A percentile compares a stretch with the other conserved stretches of the same genome.
phyloP scores from a whole-genome alignment of 495 filamentous ascomycete species.

The Xylaria curta region DNA sequence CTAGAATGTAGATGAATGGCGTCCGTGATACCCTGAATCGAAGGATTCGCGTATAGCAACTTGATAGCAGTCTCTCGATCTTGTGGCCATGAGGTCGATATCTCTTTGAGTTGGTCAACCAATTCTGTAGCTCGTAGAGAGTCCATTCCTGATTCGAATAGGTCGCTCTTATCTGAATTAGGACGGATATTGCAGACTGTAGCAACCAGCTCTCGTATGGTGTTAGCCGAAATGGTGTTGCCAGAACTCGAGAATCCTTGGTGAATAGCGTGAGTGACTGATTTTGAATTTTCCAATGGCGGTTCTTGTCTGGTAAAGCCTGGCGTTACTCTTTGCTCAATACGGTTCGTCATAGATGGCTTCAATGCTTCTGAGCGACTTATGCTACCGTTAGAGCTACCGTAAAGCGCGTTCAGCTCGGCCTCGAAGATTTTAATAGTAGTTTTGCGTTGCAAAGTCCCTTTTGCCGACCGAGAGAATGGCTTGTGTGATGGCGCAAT shows the following conservation, averaged over 20 bases:
- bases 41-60: slow-evolving; percentile 7
- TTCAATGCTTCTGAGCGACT: neutral
- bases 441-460: slow-evolving; percentile 2
- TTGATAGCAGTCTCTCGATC: neutral
- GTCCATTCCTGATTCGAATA: neutral
- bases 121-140: neutral
- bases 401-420: neutral
- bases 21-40: neutral
- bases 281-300: neutral
- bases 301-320: neutral
- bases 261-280: neutral
- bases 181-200: neutral
- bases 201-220: neutral
- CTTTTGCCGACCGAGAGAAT: neutral
- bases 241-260: neutral
- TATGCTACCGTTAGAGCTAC: neutral
- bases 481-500: neutral
- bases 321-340: neutral
- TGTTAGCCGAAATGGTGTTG: neutral
- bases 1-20: neutral
- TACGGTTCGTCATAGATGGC: neutral
- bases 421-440: neutral
- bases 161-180: neutral
- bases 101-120: neutral
- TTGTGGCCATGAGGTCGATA: neutral